Evolutionary conservation across 1,284 basidiomycete genomes (phyloP).

Genomic region (Garcileccinum viscosum): DNA sequence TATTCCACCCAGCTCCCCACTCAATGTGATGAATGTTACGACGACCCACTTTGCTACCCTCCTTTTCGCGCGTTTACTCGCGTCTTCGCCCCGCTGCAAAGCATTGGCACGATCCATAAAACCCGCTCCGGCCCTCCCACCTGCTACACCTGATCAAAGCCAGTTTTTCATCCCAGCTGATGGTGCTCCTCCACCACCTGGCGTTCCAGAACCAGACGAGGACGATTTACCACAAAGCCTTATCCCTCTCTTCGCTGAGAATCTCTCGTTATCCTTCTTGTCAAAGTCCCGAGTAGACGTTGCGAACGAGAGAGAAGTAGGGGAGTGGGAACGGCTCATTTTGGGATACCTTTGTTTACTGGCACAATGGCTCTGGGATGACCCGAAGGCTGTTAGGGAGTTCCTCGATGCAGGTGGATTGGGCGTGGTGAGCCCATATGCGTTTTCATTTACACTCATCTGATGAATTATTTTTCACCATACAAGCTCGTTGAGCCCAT

Average conservation of each 20-base stretch:
- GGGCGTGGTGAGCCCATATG: constrained; percentile 72
- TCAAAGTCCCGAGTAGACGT: constrained; percentile 72
- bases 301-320: constrained; percentile 63
- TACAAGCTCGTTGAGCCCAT: constrained; percentile 89
- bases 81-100: constrained; percentile 75
- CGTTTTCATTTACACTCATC: not conserved
- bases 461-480: not conserved
- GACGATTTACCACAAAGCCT: constrained; percentile 73
- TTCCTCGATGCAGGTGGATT: constrained; percentile 91
- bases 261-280: constrained; percentile 72
- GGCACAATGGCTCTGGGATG: constrained; percentile 97
- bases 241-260: constrained; percentile 75
- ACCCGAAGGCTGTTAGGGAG: constrained; percentile 84
- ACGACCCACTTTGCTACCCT: constrained; percentile 73
- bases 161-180: constrained; percentile 80
- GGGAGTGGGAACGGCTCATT: constrained; percentile 91
- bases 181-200: constrained; percentile 46
- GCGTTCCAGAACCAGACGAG: constrained; percentile 49
- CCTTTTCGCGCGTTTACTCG: constrained; percentile 74
- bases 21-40: constrained; percentile 58
- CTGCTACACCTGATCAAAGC: constrained; percentile 43
- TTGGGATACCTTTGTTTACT: constrained; percentile 86
- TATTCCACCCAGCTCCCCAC: constrained; percentile 57
- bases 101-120: constrained; percentile 75
- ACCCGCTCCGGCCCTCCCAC: constrained; percentile 48